phyloP scores from a whole-genome alignment of 2,329 filamentous ascomycete species.

The Hypoxylon sp. region DNA sequence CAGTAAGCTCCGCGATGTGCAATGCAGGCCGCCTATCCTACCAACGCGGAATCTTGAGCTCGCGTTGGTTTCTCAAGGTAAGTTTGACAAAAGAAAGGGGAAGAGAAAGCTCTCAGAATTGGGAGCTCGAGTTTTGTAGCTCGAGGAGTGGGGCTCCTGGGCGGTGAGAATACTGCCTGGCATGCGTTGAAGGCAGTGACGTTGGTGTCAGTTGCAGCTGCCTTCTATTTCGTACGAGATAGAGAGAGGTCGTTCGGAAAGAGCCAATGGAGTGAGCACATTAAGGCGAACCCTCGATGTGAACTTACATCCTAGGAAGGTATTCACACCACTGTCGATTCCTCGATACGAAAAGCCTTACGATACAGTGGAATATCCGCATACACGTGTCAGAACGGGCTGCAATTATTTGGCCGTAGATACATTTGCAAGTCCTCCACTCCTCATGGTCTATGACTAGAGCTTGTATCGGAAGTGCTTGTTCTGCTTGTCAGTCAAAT shows the following conservation, averaged over 20 bases:
- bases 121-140: constrained; percentile 9
- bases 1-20: constrained; percentile 11
- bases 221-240: not conserved
- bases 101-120: not conserved
- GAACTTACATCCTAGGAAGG: not conserved
- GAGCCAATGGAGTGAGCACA: not conserved
- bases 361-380: not conserved
- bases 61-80: constrained; percentile 26
- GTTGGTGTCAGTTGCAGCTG: not conserved
- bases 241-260: too few relatives aligned
- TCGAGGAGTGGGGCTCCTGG: constrained; percentile 1
- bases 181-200: not conserved
- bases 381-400: not conserved
- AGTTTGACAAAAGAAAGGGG: constrained; percentile 24
- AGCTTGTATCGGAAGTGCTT: constrained; percentile 45
- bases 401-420: not conserved
- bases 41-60: constrained; percentile 27
- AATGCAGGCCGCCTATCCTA: constrained; percentile 21
- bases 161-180: constrained; percentile 2
- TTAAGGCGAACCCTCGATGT: not conserved
- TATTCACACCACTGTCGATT: not conserved
- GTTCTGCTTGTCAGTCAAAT: constrained; percentile 46
- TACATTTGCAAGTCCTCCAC: not conserved
- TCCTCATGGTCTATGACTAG: not conserved
- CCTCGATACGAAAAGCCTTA: not conserved